Evolutionary conservation across 2,329 filamentous ascomycete species (phyloP), one percentile per base, ranked within the genome.

Genomic region (Pseudogymnoascus sp.): DNA sequence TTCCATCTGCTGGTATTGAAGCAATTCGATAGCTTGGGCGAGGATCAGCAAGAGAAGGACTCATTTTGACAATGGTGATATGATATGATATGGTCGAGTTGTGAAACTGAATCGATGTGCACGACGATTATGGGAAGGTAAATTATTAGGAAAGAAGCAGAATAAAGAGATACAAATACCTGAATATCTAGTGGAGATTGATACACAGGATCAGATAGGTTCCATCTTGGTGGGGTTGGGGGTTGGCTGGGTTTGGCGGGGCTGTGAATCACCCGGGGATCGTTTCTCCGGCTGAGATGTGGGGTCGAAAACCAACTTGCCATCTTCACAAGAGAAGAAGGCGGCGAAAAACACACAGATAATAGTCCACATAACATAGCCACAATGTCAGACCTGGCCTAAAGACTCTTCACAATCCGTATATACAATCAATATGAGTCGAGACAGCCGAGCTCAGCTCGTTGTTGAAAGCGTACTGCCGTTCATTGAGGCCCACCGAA

Each of bases 1-100:
- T 87, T 25, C 86, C 84, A 70, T 88, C 84, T 12, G 83, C 83
- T 6, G 85, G 81, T 65, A 88, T 85, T 23, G 83, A 81, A 63
- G 84, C 81, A 66, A 87, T 82, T 67, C 75, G 78, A 71, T 83
- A 82, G 14, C 52, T 40, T 28, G 49, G 41, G 41, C 41, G 41
- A 45, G 41, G 41, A 23, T 35, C 25, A 31, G 55, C 41, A 33
- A 33, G 52, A 6, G 35, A 28, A 16, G 61, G 61, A 59, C 35
- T 41, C 61, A 62, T 62, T 52, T 52, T 52, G n/a, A 59, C 31
- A n/a, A 33, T 58, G n/a, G 31, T 52, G 37, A n/a, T 38, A 9
- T 11, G 41, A 43, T 43, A 43, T 43, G 18, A 14, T 43, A 43
- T 23, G 40, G 23, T 23, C 23, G 18, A 45, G 41, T 45, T 45